Evolutionary conservation across 805 yeast genomes (phyloP), one percentile per base, ranked within the genome.

Genomic region (Groenewaldozyma salmanticensis): DNA sequence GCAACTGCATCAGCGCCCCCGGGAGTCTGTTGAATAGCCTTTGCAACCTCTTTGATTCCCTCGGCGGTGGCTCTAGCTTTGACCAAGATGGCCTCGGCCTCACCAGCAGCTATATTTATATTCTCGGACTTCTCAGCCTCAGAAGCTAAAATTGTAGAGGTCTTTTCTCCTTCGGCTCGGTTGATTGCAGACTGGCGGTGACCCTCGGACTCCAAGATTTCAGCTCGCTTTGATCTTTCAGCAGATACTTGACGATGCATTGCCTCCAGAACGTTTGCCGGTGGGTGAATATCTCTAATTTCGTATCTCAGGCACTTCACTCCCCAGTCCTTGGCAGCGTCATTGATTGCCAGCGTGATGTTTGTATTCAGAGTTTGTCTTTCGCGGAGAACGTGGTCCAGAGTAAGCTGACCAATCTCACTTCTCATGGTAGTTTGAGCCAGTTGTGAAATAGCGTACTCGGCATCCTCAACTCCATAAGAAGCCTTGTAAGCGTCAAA

Each of bases 361-460:
- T 81, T 81, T 49, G 61, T 60, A 61, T 84, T 84, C 51, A 84
- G 69, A 24, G 71, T 55, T 56, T 81, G 88, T 59, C 94, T 72
- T 59, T 84, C 94, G 46, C 76, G 71, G 50, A 84, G 67, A 15
- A 83, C 94, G 36, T 79, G 75, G 58, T 85, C 94, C 52, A 84
- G 70, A 2, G 87, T 70, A 66, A 84, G 65, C 49, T 82, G 84
- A 38, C 95, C 94, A 54, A 84, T 84, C 59, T 84, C 95, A 1
- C 86, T 77, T 53, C 95, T 70, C 95, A 84, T 84, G 11, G 94
- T 82, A 7, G 95, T 85, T 59, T 84, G 94, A 0, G 94, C 94
- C 49, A 85, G 70, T 61, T 85, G 94, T 32, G 81, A 69, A 41
- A 85, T 77, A 31, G 94, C 94, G 58, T 81, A 85, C 55, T 79